Evolutionary conservation across 2,329 filamentous ascomycete genomes (phyloP).

Genomic region (Ceratocystis smalleyi): DNA sequence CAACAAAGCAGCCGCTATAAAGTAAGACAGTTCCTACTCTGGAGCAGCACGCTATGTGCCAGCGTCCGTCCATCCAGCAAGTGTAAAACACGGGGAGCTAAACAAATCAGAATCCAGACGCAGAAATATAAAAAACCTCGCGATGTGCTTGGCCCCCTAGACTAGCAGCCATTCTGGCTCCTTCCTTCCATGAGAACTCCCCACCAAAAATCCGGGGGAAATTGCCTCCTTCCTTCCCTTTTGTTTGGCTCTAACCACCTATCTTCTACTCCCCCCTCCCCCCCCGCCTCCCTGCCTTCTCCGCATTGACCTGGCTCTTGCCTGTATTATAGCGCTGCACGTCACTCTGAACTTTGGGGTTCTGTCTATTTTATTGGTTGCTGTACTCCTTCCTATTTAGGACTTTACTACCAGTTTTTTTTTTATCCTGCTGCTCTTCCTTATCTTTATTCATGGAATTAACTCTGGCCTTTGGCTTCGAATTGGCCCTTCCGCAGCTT

Average conservation of each 20-base stretch:
- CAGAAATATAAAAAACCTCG: neutral
- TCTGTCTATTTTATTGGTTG: neutral
- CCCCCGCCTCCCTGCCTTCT: neutral
- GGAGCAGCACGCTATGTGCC: no score
- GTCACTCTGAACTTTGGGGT: neutral
- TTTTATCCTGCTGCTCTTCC: neutral
- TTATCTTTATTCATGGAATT: neutral
- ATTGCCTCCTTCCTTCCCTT: neutral
- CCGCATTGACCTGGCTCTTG: neutral
- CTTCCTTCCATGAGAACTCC: neutral
- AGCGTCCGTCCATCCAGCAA: neutral
- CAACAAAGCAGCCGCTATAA: neutral
- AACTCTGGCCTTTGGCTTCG: no score
- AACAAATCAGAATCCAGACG: neutral
- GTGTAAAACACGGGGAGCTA: no score
- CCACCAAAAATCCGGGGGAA: constrained; percentile 2
- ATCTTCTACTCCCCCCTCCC: neutral
- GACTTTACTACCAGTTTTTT: neutral
- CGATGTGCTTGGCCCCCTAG: neutral
- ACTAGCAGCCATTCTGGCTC: neutral
- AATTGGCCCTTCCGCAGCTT: no score
- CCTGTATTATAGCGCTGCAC: neutral
- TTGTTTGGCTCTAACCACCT: neutral
- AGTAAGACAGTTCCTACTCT: neutral
- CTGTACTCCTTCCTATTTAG: neutral